phyloP scores from a whole-genome alignment of 2,329 filamentous ascomycete species.

The Penicillium decumbens region DNA sequence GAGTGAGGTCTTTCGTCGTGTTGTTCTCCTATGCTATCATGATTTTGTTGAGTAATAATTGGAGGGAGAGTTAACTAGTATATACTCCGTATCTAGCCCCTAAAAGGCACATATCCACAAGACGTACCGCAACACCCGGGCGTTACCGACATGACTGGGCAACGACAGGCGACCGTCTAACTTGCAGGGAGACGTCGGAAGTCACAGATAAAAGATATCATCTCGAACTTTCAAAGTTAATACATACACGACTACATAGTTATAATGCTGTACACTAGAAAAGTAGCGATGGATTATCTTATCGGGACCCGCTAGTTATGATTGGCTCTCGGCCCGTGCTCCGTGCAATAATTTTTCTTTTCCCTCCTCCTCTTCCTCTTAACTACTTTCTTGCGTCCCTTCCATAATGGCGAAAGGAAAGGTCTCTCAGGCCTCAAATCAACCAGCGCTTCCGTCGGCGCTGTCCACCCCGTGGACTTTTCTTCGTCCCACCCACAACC shows the following conservation, averaged over 20 bases:
- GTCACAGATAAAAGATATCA: too few species aligned
- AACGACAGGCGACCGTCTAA: too few species aligned
- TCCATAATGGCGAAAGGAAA: slow-evolving; percentile 17
- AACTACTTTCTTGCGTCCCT: not conserved
- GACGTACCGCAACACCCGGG: too few species aligned
- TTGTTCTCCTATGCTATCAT: too few species aligned
- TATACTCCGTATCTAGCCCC: too few species aligned
- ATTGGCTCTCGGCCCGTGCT: slow-evolving; percentile 10
- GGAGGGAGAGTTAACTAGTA: too few species aligned
- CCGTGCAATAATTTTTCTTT: slow-evolving; percentile 24
- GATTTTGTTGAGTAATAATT: too few species aligned
- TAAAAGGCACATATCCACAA: too few species aligned
- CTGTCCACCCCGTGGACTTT: slow-evolving; percentile 65
- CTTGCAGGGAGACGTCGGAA: too few species aligned
- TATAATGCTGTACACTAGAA: not conserved
- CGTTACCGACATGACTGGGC: too few species aligned
- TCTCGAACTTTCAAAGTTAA: not conserved
- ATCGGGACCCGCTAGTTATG: slow-evolving; percentile 2
- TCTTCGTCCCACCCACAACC: slow-evolving; percentile 63
- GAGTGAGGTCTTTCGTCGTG: too few species aligned
- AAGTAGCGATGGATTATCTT: slow-evolving; percentile 10
- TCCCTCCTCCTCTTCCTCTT: not conserved
- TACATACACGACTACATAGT: too few species aligned
- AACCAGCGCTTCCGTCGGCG: slow-evolving; percentile 34
- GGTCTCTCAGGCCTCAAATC: not conserved